Percentiles rank a stretch among this genome's conserved stretches.
These are phyloP conservation scores for Actinidia polygama DNA, from an alignment of 179 eudicot species.

Conservation along the genomic window DNA sequence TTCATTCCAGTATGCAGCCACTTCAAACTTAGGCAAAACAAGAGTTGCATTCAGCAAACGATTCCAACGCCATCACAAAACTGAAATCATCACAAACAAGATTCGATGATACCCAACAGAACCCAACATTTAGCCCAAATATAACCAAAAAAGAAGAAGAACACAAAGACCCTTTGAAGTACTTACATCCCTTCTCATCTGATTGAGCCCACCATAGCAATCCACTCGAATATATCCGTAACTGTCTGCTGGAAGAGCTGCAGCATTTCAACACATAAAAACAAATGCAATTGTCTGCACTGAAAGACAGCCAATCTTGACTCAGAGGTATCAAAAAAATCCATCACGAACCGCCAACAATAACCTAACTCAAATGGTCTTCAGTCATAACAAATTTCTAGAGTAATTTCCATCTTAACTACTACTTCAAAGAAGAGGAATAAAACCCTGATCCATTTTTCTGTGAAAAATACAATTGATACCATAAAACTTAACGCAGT, in stretches of 20 bases:
- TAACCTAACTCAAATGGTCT: conserved; percentile 7
- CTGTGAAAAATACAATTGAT: background rate
- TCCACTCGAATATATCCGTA: conserved; percentile 96
- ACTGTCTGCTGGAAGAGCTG: conserved; percentile 82
- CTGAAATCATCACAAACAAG: conserved; percentile 41
- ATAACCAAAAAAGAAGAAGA: background rate
- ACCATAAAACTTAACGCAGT: background rate
- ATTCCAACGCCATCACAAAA: conserved; percentile 98
- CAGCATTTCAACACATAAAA: conserved; percentile 82
- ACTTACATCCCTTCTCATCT: conserved; percentile 97
- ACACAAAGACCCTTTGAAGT: background rate
- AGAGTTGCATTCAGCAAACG: conserved; percentile 93
- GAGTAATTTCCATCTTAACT: conserved; percentile 5
- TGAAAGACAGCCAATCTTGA: too few relatives aligned
- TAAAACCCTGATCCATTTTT: background rate
- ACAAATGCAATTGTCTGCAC: conserved; percentile 82
- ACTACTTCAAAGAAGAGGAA: background rate
- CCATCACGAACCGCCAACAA: conserved; percentile 17
- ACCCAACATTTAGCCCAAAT: background rate
- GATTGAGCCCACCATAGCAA: conserved; percentile 99
- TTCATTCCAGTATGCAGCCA: conserved; percentile 99
- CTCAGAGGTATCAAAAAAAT: conserved; percentile 31
- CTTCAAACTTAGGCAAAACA: conserved; percentile 96
- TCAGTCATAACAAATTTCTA: background rate
- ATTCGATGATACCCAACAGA: conserved; percentile 3